A percentile compares a stretch with the other conserved stretches of the same genome.
Evolutionary conservation across 2,329 filamentous ascomycete genomes (phyloP).

Genomic region (Sphaerostilbella broomeana): DNA sequence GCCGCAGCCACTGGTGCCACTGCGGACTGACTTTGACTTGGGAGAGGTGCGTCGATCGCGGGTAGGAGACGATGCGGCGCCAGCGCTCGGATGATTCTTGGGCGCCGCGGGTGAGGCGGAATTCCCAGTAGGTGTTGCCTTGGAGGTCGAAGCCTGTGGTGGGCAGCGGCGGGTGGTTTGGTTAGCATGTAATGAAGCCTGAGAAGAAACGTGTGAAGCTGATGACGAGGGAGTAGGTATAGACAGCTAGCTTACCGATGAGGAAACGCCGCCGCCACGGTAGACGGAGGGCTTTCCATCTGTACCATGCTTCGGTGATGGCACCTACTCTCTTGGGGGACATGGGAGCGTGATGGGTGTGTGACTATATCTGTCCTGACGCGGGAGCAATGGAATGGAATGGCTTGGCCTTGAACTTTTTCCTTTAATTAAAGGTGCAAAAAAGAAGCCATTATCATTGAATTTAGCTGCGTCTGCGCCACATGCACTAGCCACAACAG

Average conservation of each 20-base stretch:
- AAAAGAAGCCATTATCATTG: too few species aligned
- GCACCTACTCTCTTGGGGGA: constrained; percentile 31
- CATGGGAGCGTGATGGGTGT: constrained; percentile 24
- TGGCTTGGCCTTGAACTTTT: too few species aligned
- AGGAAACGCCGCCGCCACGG: constrained; percentile 60
- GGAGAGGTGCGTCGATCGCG: constrained; percentile 45
- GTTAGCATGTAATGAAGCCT: background rate
- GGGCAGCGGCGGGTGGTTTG: too few species aligned
- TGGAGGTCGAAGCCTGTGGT: constrained; percentile 54
- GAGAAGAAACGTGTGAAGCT: background rate
- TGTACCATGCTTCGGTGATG: constrained; percentile 44
- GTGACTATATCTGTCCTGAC: too few species aligned
- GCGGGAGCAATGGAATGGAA: too few species aligned
- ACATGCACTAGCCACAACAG: constrained; percentile 20
- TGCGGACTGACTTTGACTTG: constrained; percentile 52
- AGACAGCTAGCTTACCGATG: constrained; percentile 40
- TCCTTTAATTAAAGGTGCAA: too few species aligned
- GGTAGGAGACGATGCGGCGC: constrained; percentile 58
- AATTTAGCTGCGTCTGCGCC: background rate
- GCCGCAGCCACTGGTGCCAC: constrained; percentile 65
- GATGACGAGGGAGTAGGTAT: background rate
- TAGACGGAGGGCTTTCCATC: constrained; percentile 55
- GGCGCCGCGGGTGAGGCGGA: constrained; percentile 43
- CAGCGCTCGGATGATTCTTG: constrained; percentile 34
- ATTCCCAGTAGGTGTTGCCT: constrained; percentile 65